phyloP scores from a whole-genome alignment of 1,139 yeast species.

The Hansenula sp. region DNA sequence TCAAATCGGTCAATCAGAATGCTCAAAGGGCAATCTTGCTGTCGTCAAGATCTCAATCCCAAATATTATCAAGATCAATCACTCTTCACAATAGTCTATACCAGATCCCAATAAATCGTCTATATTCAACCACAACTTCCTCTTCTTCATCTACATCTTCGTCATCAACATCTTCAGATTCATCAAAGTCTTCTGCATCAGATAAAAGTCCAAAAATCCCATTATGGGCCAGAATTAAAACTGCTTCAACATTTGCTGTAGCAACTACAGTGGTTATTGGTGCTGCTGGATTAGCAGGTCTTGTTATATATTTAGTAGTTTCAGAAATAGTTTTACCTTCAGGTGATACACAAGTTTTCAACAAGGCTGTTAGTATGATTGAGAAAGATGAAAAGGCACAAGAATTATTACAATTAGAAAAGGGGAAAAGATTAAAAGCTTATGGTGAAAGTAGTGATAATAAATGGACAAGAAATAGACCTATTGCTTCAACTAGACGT shows the following conservation, averaged over 20 bases:
- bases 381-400: constrained; percentile 65
- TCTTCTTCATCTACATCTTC: not conserved
- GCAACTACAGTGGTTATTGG: constrained; percentile 62
- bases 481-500: constrained; percentile 55
- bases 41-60: not conserved
- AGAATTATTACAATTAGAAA: constrained; percentile 46
- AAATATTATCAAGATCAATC: not conserved
- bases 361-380: constrained; percentile 73
- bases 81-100: no score
- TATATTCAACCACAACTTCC: not conserved
- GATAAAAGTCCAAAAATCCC: constrained; percentile 19
- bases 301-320: constrained; percentile 72
- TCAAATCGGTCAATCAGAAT: not conserved
- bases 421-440: constrained; percentile 66
- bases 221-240: constrained; percentile 36
- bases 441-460: constrained; percentile 73
- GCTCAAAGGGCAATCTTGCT: not conserved
- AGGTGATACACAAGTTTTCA: constrained; percentile 87
- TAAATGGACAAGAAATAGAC: constrained; percentile 86
- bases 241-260: constrained; percentile 57
- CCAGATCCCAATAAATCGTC: not conserved
- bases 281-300: constrained; percentile 60
- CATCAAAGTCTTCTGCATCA: not conserved
- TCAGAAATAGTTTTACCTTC: constrained; percentile 82
- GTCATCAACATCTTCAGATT: not conserved